phyloP scores from a whole-genome alignment of 805 yeast genomes.

The Wickerhamomyces bovis region DNA sequence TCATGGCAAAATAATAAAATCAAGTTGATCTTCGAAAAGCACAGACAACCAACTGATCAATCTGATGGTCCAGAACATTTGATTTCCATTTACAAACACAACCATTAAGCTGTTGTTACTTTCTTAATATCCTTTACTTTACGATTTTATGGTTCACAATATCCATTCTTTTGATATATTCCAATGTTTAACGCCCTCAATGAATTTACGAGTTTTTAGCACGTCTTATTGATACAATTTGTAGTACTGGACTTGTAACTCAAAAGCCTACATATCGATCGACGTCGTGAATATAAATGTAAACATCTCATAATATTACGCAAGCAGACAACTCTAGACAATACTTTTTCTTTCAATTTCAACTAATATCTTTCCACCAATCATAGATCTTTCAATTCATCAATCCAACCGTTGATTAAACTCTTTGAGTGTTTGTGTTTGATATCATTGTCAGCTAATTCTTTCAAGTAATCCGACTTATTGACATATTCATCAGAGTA shows the following conservation, averaged over 20 bases:
- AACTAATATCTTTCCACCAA: not conserved
- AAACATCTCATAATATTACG: not conserved
- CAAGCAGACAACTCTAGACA: not conserved
- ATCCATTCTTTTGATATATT: not conserved
- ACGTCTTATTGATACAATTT: not conserved
- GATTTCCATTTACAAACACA: not conserved
- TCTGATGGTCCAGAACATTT: not conserved
- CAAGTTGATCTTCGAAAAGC: constrained; percentile 16
- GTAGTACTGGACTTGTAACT: not conserved
- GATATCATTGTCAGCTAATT: constrained; percentile 28
- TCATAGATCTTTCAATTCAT: constrained; percentile 24
- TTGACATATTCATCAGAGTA: constrained; percentile 37
- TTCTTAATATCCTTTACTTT: not conserved
- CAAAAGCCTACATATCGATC: not conserved
- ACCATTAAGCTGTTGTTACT: not conserved
- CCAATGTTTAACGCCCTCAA: not conserved
- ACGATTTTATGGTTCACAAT: not conserved
- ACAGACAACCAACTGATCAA: not conserved
- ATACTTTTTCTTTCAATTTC: not conserved
- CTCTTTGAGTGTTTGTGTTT: constrained; percentile 27
- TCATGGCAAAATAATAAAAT: constrained; percentile 24
- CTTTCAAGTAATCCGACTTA: constrained; percentile 27
- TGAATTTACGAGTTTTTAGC: not conserved
- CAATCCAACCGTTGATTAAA: constrained; percentile 27
- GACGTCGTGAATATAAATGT: not conserved